A percentile compares a stretch with the other conserved stretches of the same genome.
phyloP scores from a whole-genome alignment of 495 filamentous ascomycete species.

The Penicillium taxi region DNA sequence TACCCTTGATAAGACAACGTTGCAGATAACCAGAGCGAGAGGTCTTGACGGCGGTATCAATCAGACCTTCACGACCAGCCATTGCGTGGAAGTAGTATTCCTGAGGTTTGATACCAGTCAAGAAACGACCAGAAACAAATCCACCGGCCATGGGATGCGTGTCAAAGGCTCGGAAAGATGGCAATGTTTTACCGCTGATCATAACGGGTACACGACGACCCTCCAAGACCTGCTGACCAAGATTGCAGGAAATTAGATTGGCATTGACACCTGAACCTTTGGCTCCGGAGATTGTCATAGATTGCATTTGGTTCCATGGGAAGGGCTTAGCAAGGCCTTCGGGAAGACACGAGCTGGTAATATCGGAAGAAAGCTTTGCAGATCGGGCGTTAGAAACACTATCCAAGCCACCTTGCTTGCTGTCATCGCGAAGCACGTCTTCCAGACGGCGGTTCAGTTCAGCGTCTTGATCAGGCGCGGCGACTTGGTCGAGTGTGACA shows the following conservation, averaged over 20 bases:
- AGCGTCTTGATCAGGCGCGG: conserved; percentile 49
- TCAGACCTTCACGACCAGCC: conserved; percentile 96
- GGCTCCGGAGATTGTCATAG: conserved; percentile 94
- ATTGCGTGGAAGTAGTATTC: conserved; percentile 99
- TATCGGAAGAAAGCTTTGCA: conserved; percentile 62
- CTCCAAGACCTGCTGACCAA: conserved; percentile 95
- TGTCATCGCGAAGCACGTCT: conserved; percentile 82
- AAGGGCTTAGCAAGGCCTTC: conserved; percentile 79
- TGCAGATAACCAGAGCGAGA: conserved; percentile 94
- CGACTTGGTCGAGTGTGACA: conserved; percentile 69
- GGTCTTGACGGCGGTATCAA: conserved; percentile 99
- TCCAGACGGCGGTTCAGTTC: conserved; percentile 72
- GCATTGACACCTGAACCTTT: conserved; percentile 93
- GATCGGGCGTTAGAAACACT: conserved; percentile 70
- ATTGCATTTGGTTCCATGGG: conserved; percentile 97
- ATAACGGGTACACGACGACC: conserved; percentile 91
- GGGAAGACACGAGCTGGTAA: conserved; percentile 74
- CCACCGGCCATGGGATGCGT: conserved; percentile 85
- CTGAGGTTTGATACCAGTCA: conserved; percentile 94
- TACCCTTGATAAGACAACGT: conserved; percentile 96
- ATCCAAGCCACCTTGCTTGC: conserved; percentile 82
- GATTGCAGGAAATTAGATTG: conserved; percentile 93
- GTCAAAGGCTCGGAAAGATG: conserved; percentile 89
- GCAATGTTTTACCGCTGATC: conserved; percentile 94
- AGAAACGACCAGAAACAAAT: conserved; percentile 91